These are phyloP conservation scores for Fusarium chlamydosporum DNA, from an alignment of 2,329 filamentous ascomycete species.

Conservation along the genomic window DNA sequence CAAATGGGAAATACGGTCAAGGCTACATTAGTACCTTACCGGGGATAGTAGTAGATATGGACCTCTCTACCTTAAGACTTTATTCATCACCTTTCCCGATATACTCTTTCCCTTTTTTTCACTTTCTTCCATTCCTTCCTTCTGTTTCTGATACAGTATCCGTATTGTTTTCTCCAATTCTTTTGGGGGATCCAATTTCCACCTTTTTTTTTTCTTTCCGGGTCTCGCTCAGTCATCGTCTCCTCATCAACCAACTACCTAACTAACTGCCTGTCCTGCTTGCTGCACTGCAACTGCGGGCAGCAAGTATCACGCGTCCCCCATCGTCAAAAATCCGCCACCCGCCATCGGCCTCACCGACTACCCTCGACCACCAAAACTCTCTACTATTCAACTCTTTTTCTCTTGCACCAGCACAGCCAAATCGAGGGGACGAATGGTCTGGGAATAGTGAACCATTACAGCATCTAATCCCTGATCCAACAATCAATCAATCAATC, in stretches of 20 bases:
- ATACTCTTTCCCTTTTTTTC: constrained; percentile 16
- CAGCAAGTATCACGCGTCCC: constrained; percentile 27
- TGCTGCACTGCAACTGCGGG: constrained; percentile 22
- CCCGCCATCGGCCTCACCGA: constrained; percentile 42
- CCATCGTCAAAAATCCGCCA: constrained; percentile 43
- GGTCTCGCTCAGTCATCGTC: constrained; percentile 1
- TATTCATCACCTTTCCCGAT: constrained; percentile 24
- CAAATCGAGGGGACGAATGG: background rate
- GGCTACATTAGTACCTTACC: too few species aligned
- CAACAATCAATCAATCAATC: too few species aligned
- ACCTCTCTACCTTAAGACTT: too few species aligned
- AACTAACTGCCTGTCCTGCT: background rate
- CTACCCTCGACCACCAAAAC: constrained; percentile 20
- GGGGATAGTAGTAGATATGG: too few species aligned
- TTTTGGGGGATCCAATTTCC: constrained; percentile 22
- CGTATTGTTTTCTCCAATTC: constrained; percentile 24
- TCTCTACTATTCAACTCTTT: constrained; percentile 8
- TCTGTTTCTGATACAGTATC: constrained; percentile 12
- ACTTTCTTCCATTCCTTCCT: constrained; percentile 5
- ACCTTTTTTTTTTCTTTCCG: constrained; percentile 17
- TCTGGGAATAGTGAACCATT: background rate
- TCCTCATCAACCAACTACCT: constrained; percentile 18
- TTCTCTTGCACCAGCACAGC: constrained; percentile 11
- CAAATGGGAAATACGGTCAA: too few species aligned
- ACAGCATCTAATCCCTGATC: background rate